A percentile compares a stretch with the other conserved stretches of the same genome.
Conservation (phyloP, 441 rosid species). For the Populus hybrid region DNA sequence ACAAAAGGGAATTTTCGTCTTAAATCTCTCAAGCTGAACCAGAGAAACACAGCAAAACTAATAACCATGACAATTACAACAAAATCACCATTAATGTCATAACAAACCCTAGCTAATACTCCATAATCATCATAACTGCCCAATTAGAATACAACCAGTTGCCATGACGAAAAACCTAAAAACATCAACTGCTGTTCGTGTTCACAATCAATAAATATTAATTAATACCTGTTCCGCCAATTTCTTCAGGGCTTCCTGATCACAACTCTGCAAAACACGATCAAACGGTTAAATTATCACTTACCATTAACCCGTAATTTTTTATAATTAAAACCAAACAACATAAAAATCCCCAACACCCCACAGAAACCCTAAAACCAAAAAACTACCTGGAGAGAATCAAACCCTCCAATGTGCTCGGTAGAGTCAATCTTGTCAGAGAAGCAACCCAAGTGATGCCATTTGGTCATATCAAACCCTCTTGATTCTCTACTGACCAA, state of each 20-base stretch:
- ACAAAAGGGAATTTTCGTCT: not conserved
- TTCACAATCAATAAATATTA: not conserved
- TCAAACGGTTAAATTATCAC: slow-evolving; percentile 1
- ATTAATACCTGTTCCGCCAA: slow-evolving; percentile 42
- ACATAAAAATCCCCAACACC: not conserved
- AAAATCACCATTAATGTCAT: not conserved
- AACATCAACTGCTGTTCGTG: not conserved
- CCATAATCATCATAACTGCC: not conserved
- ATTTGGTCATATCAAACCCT: slow-evolving; percentile 67
- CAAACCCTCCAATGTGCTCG: slow-evolving; percentile 57
- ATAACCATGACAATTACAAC: not conserved
- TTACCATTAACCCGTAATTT: not conserved
- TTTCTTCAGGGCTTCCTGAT: slow-evolving; percentile 69
- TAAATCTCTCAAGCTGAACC: not conserved
- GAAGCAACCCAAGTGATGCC: slow-evolving; percentile 77
- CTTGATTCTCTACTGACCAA: slow-evolving; percentile 55
- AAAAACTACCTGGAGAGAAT: slow-evolving; percentile 48
- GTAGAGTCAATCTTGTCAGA: slow-evolving; percentile 33
- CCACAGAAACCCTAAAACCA: not conserved
- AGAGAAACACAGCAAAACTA: not conserved
- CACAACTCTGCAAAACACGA: slow-evolving; percentile 46
- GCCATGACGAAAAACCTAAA: not conserved
- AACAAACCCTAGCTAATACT: not conserved
- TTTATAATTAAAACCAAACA: slow-evolving; percentile 7
- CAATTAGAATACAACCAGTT: not conserved